A percentile compares a stretch with the other conserved stretches of the same genome.
Evolutionary conservation across 257 asterid genomes (phyloP).

Genomic region (Marsdenia floribunda): DNA sequence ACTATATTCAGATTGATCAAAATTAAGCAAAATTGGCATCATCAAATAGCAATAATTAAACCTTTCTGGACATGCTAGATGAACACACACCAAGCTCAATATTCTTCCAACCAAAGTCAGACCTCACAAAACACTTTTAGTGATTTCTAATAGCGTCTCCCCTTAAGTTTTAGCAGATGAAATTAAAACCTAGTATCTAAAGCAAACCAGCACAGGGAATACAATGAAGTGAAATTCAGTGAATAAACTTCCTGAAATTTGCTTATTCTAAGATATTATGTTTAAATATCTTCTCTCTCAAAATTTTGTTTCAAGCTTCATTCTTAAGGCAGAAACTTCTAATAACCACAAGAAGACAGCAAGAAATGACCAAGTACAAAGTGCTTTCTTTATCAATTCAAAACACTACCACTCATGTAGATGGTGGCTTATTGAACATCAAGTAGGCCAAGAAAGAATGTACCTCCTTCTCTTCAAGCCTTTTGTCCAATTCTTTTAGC

Average conservation of each 20-base stretch:
- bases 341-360: neutral
- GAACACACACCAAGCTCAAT: neutral
- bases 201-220: neutral
- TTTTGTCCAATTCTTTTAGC: conserved; percentile 83
- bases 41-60: neutral
- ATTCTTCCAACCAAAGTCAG: neutral
- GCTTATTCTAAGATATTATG: neutral
- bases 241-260: neutral
- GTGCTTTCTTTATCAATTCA: neutral
- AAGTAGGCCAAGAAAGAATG: neutral
- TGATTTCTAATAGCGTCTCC: neutral
- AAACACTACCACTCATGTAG: neutral
- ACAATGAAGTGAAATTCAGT: conserved; percentile 3
- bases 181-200: neutral
- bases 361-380: neutral
- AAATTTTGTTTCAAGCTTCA: neutral
- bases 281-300: neutral
- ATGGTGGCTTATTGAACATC: neutral
- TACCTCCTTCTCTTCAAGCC: conserved; percentile 94
- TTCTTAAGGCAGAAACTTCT: neutral
- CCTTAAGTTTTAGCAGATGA: neutral
- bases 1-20: neutral
- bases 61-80: neutral
- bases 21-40: neutral
- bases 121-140: neutral